These are phyloP conservation scores for Rhizopogon sp. DNA, from an alignment of 768 basidiomycete species.

Conservation along the genomic window DNA sequence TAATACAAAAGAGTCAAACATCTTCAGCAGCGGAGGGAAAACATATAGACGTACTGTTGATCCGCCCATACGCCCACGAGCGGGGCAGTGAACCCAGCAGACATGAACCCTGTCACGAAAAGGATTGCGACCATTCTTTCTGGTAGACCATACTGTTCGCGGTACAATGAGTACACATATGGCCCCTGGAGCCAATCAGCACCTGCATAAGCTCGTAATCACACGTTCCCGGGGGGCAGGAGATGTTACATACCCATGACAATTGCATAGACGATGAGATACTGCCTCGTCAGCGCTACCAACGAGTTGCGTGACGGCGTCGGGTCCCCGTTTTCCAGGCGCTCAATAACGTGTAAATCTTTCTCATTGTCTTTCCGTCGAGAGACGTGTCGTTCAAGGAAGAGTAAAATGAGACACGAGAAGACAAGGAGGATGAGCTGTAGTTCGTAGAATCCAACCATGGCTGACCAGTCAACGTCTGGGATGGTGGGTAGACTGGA, in stretches of 20 bases:
- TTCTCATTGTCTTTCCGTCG: conserved; percentile 19
- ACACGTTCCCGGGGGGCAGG: neutral
- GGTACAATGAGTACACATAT: conserved; percentile 71
- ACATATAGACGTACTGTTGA: conserved; percentile 47
- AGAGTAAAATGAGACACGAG: conserved; percentile 30
- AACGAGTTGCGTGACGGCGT: conserved; percentile 18
- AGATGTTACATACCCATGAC: conserved; percentile 55
- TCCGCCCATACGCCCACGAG: conserved; percentile 76
- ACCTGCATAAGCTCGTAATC: conserved; percentile 30
- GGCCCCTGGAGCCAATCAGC: conserved; percentile 82
- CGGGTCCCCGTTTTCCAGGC: conserved; percentile 27
- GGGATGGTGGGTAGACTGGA: no score
- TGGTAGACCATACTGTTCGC: conserved; percentile 59
- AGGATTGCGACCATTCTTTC: conserved; percentile 63
- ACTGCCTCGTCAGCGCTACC: conserved; percentile 39
- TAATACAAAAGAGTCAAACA: conserved; percentile 17
- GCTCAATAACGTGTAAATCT: conserved; percentile 18
- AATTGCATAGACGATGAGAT: conserved; percentile 63
- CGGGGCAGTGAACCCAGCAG: conserved; percentile 65
- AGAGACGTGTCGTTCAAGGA: conserved; percentile 29
- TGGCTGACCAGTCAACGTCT: conserved; percentile 1
- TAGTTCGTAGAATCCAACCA: conserved; percentile 36
- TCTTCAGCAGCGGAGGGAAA: neutral
- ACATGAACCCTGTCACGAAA: conserved; percentile 74
- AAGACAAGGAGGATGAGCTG: conserved; percentile 31